A percentile compares a stretch with the other conserved stretches of the same genome.
phyloP scores from a whole-genome alignment of 208 protist genomes.

The Wallacemonas sp. region DNA sequence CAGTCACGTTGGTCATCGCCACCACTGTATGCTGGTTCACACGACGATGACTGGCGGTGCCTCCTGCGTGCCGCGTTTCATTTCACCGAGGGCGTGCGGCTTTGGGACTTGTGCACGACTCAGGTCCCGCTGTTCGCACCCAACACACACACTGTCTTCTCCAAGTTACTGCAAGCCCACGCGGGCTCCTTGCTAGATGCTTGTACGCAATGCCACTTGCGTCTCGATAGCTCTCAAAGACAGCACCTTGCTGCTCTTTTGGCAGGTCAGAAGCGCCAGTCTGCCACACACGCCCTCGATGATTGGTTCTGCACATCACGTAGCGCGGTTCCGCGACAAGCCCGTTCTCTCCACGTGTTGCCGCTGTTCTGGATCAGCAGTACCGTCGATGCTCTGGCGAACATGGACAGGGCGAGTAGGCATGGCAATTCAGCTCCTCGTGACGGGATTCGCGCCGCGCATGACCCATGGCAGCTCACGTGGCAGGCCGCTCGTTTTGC shows the following conservation, averaged over 20 bases:
- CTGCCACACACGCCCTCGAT: background rate
- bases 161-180: constrained; percentile 44
- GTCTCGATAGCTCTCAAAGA: background rate
- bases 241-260: constrained; percentile 6
- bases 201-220: background rate
- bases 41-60: constrained; percentile 23
- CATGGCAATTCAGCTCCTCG: no score
- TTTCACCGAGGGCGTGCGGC: constrained; percentile 47
- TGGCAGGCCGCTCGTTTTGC: background rate
- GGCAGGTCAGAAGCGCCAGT: constrained; percentile 1
- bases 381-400: background rate
- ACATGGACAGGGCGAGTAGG: background rate
- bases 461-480: no score
- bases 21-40: background rate
- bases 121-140: constrained; percentile 27
- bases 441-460: no score
- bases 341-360: constrained; percentile 68
- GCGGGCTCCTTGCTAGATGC: constrained; percentile 26
- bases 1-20: constrained; percentile 2
- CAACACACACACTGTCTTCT: constrained; percentile 26
- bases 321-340: constrained; percentile 28
- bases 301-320: background rate
- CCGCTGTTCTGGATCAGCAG: constrained; percentile 61
- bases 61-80: constrained; percentile 71
- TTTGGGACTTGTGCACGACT: constrained; percentile 68